Base-by-base conservation (phyloP, 805 yeast genomes). In the Candida chilensis region DNA sequence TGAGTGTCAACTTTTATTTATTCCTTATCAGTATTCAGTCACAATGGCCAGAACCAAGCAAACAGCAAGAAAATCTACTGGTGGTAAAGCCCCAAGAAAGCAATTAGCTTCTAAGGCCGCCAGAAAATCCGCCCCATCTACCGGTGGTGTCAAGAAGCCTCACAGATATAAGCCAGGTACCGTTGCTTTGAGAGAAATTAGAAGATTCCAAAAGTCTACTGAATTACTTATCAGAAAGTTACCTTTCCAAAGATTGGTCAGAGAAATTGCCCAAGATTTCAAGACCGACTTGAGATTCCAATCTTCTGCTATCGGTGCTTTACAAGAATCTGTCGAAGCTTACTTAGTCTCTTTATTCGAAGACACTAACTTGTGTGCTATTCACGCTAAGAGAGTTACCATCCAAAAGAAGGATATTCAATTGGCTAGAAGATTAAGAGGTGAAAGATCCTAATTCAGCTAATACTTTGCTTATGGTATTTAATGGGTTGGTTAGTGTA, bases 251-350 rank as follows among this genome's bases (percentile, higher is more conserved):
- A 80, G 96, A 73, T 74, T 88, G 57, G 96, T 88, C 35, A 75
- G 96, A 63, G 96, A 88, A 67, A 85, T 90, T 41, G 94, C 96
- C 41, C 90, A 82, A 63, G 96, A 87, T 59, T 82, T 83, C 76
- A 82, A 80, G 71, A 77, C 90, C 48, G 94, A 83, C 57, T 74
- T 87, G 63, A 80, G 95, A 73, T 90, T 92, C 80, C 96, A 90
- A 64, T 83, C 95, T 34, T 83, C 94, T 44, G 98, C 98, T 44
- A 82, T 90, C 44, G 88, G 95, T 67, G 98, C 98, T 46, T 71
- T 90, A 50, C 98, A 90, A 65, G 98, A 92, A 69, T 88, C 97
- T 40, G 95, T 90, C 40, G 98, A 90, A 73, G 96, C 96, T 53
- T 92, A 87, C 75, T 72, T 92, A 50, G 96, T 90, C 32, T 85